These are phyloP conservation scores for Aureococcus anophagefferens DNA, from an alignment of 108 stramenopile genomes.

Conservation along the genomic window DNA sequence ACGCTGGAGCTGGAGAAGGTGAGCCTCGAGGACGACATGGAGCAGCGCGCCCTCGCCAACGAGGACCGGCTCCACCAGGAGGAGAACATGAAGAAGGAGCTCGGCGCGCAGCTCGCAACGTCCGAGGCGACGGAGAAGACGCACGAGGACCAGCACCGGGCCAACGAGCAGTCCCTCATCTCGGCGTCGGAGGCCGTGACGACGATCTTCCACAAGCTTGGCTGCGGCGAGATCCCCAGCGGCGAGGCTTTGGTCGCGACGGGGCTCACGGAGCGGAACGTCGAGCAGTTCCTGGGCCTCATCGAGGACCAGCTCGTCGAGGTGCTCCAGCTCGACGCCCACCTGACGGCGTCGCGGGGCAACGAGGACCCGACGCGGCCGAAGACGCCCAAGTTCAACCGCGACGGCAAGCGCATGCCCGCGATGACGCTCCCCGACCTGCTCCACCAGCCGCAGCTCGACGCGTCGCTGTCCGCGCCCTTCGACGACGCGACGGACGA, in stretches of 20 bases:
- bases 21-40: neutral
- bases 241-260: conserved; percentile 13
- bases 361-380: conserved; percentile 12
- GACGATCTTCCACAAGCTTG: conserved; percentile 10
- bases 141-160: neutral
- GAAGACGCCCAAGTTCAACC: neutral
- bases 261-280: conserved; percentile 21
- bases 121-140: neutral
- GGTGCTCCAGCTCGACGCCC: conserved; percentile 12
- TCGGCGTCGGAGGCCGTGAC: neutral
- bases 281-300: conserved; percentile 19
- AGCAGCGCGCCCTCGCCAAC: neutral
- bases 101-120: neutral
- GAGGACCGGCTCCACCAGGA: neutral
- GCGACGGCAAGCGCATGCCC: conserved; percentile 7
- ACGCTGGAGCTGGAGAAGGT: conserved; percentile 6
- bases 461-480: no score
- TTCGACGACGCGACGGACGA: no score
- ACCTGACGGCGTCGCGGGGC: neutral
- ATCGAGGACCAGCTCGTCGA: conserved; percentile 22
- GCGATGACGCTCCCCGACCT: neutral
- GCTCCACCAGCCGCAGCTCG: no score
- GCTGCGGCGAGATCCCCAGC: conserved; percentile 14
- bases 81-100: conserved; percentile 6
- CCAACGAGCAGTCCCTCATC: conserved; percentile 1